Conservation (phyloP, 78 protist species). For the Creolimax fragrantissima region DNA sequence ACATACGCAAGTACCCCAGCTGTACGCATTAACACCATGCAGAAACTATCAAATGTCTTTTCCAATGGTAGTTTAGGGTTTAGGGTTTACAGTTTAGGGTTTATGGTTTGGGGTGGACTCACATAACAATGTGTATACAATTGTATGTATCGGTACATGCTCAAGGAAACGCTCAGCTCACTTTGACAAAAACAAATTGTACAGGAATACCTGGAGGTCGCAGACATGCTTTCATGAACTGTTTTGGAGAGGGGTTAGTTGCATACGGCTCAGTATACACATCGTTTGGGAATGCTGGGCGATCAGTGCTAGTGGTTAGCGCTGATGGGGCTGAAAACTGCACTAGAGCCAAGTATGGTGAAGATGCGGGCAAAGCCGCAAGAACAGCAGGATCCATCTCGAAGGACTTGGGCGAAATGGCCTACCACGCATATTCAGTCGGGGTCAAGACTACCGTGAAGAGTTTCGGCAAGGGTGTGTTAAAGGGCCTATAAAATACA, state of each 20-base stretch:
- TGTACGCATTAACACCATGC: too few relatives aligned
- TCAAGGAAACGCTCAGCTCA: too few relatives aligned
- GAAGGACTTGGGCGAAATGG: neutral
- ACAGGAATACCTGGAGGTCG: conserved; percentile 5
- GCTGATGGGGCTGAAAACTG: neutral
- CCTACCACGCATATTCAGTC: neutral
- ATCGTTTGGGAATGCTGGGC: neutral
- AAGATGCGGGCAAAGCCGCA: neutral
- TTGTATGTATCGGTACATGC: too few relatives aligned
- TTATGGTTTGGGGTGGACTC: too few relatives aligned
- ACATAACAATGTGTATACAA: too few relatives aligned
- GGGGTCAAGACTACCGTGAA: neutral
- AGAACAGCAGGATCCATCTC: neutral
- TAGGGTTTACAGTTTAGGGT: too few relatives aligned
- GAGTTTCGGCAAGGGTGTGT: conserved; percentile 14
- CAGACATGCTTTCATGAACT: neutral
- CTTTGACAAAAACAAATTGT: too few relatives aligned
- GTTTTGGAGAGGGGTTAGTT: neutral
- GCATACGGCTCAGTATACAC: conserved; percentile 5
- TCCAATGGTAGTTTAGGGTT: too few relatives aligned
- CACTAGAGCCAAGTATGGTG: neutral
- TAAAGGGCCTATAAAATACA: neutral
- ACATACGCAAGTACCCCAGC: too few relatives aligned
- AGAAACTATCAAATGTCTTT: too few relatives aligned
- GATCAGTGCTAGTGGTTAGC: neutral